Evolutionary conservation across 108 stramenopile species (phyloP).

Genomic region (Asterionellopsis glacialis): DNA sequence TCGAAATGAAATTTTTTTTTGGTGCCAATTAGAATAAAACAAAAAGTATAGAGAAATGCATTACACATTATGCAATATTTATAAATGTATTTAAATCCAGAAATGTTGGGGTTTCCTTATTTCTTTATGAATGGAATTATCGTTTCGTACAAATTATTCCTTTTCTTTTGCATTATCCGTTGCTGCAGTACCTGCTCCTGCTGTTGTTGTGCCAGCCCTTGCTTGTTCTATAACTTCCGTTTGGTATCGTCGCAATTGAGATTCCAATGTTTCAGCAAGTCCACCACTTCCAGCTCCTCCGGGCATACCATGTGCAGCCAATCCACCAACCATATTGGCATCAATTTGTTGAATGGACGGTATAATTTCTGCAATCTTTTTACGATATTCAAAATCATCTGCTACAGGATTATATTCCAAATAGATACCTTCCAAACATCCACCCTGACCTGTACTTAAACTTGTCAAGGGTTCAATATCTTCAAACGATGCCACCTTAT

Average conservation of each 20-base stretch:
- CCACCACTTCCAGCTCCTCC: background rate
- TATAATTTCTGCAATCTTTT: conserved; percentile 66
- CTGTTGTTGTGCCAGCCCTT: background rate
- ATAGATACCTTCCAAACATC: conserved; percentile 85
- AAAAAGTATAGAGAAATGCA: too few relatives aligned
- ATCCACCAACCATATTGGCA: conserved; percentile 69
- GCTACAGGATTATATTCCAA: conserved; percentile 95
- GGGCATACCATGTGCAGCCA: conserved; percentile 11
- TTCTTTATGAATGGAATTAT: too few relatives aligned
- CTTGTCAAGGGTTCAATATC: conserved; percentile 59
- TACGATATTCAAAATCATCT: conserved; percentile 85
- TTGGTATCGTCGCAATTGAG: conserved; percentile 30
- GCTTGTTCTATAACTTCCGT: conserved; percentile 15
- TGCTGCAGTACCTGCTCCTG: too few relatives aligned
- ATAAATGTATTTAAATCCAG: too few relatives aligned
- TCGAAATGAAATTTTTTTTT: too few relatives aligned
- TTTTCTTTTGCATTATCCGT: too few relatives aligned
- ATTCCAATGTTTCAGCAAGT: conserved; percentile 17
- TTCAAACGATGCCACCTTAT: conserved; percentile 81
- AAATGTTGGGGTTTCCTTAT: too few relatives aligned
- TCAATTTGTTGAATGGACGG: conserved; percentile 83
- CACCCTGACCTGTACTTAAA: conserved; percentile 17
- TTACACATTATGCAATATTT: too few relatives aligned
- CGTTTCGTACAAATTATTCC: too few relatives aligned
- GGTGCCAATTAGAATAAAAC: too few relatives aligned